Evolutionary conservation across 192 early-diverging fungal genomes (phyloP).

Genomic region (Glomus cerebriforme): DNA sequence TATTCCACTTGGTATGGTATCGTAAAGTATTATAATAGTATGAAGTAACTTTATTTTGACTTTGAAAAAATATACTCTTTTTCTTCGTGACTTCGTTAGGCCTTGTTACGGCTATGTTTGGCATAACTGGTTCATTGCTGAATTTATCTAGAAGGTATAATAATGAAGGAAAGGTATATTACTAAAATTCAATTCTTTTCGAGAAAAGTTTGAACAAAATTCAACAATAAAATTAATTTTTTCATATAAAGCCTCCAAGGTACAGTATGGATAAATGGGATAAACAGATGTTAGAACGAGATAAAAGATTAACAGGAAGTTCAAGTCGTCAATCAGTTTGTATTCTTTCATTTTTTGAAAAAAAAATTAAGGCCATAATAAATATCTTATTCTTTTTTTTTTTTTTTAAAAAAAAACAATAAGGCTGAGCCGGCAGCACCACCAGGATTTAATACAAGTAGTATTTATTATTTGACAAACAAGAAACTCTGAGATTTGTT

Average conservation of each 20-base stretch:
- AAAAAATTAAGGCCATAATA: background rate
- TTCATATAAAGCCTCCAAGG: slow-evolving; percentile 53
- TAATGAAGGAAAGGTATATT: slow-evolving; percentile 68
- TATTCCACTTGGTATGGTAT: slow-evolving; percentile 63
- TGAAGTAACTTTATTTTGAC: background rate
- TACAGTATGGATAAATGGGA: slow-evolving; percentile 76
- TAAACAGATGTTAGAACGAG: slow-evolving; percentile 77
- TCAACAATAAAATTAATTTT: background rate
- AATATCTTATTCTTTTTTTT: background rate
- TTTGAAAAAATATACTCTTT: background rate
- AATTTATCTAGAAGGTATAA: slow-evolving; percentile 55
- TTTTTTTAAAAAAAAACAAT: background rate
- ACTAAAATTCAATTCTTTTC: background rate
- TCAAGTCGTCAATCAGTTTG: slow-evolving; percentile 63
- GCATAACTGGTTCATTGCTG: slow-evolving; percentile 61
- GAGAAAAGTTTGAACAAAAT: too few relatives aligned
- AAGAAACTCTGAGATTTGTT: background rate
- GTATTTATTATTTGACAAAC: slow-evolving; percentile 55
- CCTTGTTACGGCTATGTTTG: slow-evolving; percentile 67
- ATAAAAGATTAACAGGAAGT: slow-evolving; percentile 71
- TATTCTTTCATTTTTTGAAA: slow-evolving; percentile 6
- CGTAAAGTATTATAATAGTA: background rate
- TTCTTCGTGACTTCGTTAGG: background rate
- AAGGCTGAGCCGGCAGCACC: slow-evolving; percentile 52
- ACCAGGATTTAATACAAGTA: slow-evolving; percentile 67